Conservation (phyloP, 176 grass and related monocot genomes). For the Cocos nucifera region DNA sequence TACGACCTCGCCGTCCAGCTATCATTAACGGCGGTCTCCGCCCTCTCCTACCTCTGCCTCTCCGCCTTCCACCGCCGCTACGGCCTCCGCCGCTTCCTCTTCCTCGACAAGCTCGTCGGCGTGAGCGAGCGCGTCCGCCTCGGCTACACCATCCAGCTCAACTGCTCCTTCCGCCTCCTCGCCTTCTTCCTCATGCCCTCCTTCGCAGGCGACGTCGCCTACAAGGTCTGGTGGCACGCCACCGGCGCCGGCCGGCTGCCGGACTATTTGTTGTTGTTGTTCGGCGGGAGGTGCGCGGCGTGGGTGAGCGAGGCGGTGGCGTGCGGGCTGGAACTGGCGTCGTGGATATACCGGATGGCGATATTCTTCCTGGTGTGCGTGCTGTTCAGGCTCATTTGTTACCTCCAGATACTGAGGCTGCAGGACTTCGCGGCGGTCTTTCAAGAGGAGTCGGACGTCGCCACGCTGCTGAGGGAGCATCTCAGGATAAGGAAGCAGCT, state of each 20-base stretch:
- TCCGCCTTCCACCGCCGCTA: constrained; percentile 27
- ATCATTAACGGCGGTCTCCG: constrained; percentile 37
- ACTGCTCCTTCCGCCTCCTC: constrained; percentile 41
- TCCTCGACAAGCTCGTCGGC: constrained; percentile 50
- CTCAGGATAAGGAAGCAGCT: constrained; percentile 51
- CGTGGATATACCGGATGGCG: constrained; percentile 62
- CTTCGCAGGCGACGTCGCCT: constrained; percentile 44
- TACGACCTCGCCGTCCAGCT: constrained; percentile 57
- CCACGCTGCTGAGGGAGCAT: constrained; percentile 50
- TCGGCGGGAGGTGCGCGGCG: too few relatives aligned
- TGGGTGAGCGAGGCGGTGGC: background rate
- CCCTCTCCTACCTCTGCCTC: constrained; percentile 44
- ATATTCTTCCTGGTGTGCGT: constrained; percentile 65
- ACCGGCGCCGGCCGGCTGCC: constrained; percentile 7
- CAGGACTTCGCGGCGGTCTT: constrained; percentile 58
- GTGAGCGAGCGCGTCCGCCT: constrained; percentile 46
- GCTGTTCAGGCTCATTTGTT: constrained; percentile 70
- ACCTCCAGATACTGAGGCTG: constrained; percentile 81
- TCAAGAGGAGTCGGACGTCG: constrained; percentile 48
- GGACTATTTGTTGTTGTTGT: constrained; percentile 6
- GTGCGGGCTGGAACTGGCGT: constrained; percentile 56
- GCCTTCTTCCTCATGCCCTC: constrained; percentile 47
- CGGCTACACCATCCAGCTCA: constrained; percentile 44
- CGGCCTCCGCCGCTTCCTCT: constrained; percentile 65
- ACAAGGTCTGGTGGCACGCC: constrained; percentile 66